Conservation (phyloP, 2,329 filamentous ascomycete genomes). For the Colletotrichum godetiae region DNA sequence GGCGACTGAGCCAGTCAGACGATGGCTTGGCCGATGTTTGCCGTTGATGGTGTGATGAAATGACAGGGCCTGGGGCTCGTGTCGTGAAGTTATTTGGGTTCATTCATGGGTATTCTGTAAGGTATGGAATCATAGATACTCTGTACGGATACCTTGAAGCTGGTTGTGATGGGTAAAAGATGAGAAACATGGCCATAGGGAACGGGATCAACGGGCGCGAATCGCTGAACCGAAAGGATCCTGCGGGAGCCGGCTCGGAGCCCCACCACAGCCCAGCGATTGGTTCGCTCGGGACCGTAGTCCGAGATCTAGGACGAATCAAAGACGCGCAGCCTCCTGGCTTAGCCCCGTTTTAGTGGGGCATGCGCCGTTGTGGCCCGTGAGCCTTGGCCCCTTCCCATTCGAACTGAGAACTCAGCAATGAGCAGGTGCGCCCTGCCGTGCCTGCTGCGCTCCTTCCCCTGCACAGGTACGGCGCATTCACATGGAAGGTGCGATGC, state of each 20-base stretch:
- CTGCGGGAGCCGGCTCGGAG: background rate
- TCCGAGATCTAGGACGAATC: background rate
- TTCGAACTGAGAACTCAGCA: too few relatives aligned
- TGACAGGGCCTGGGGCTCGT: background rate
- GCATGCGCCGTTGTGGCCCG: too few relatives aligned
- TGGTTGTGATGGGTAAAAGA: background rate
- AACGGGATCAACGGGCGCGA: background rate
- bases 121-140: too few relatives aligned
- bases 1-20: background rate
- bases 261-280: background rate
- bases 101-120: too few relatives aligned
- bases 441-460: background rate
- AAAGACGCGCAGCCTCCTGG: background rate
- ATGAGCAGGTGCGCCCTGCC: background rate
- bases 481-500: too few relatives aligned
- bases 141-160: too few relatives aligned
- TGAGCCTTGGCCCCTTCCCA: too few relatives aligned
- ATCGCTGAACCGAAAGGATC: background rate
- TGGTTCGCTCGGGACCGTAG: background rate
- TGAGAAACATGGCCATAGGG: background rate
- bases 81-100: background rate
- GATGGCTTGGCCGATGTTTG: background rate
- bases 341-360: background rate
- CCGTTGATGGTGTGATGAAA: background rate
- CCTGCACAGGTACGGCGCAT: background rate